Percentiles rank a stretch among this genome's conserved stretches.
Conservation (phyloP, 176 grass and related monocot species). For the Carex myosuroides region DNA sequence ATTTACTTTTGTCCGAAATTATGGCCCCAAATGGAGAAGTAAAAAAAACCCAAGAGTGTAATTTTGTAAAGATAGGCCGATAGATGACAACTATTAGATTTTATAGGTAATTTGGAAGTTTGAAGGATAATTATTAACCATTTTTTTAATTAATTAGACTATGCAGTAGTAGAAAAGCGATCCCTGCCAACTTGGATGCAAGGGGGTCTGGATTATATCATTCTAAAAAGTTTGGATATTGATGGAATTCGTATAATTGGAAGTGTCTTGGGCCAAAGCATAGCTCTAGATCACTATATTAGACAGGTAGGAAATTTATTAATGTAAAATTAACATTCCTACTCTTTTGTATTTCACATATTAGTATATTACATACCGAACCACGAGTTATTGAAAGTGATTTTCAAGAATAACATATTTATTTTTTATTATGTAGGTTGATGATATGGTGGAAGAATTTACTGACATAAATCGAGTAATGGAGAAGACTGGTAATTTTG, state of each 20-base stretch:
- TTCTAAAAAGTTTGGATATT: conserved; percentile 79
- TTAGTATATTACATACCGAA: background rate
- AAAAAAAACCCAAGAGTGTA: background rate
- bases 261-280: conserved; percentile 90
- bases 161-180: conserved; percentile 82
- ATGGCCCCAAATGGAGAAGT: background rate
- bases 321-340: background rate
- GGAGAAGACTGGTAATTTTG: conserved; percentile 87
- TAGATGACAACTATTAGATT: background rate
- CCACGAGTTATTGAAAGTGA: background rate
- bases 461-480: conserved; percentile 92
- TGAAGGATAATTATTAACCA: background rate
- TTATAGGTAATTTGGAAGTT: background rate
- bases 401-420: conserved; percentile 10
- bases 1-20: background rate
- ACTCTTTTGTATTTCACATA: background rate
- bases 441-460: conserved; percentile 98
- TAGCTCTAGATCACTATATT: conserved; percentile 92
- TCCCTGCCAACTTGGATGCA: conserved; percentile 74
- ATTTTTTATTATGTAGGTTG: conserved; percentile 44
- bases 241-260: conserved; percentile 81
- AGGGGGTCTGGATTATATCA: conserved; percentile 82
- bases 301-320: conserved; percentile 47
- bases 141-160: conserved; percentile 50
- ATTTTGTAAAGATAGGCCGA: background rate